Percentiles rank a stretch among this genome's conserved stretches.
phyloP scores from a whole-genome alignment of 176 grass and related monocot genomes.

The Phoenix dactylifera region DNA sequence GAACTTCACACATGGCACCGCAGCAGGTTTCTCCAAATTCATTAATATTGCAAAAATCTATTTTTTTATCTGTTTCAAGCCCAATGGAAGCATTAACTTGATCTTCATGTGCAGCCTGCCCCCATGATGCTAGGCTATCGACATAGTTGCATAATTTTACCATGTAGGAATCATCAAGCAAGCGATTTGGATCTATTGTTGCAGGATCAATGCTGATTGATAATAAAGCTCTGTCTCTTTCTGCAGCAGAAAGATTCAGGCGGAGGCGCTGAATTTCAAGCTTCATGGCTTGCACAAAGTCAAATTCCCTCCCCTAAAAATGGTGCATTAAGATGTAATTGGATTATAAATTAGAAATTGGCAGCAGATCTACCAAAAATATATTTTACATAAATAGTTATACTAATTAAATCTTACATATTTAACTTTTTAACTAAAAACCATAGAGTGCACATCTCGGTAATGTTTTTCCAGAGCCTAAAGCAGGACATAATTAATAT shows the following conservation, averaged over 20 bases:
- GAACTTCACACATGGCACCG: constrained; percentile 64
- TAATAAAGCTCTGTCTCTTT: constrained; percentile 79
- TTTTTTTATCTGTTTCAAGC: constrained; percentile 36
- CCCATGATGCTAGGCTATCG: constrained; percentile 71
- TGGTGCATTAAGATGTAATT: neutral
- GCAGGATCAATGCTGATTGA: constrained; percentile 89
- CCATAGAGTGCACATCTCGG: too few species aligned
- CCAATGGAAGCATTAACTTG: constrained; percentile 70
- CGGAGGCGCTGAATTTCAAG: constrained; percentile 87
- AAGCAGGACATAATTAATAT: too few species aligned
- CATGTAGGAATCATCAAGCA: constrained; percentile 72
- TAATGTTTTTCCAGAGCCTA: too few species aligned
- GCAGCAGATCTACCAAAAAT: too few species aligned
- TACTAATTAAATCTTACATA: too few species aligned
- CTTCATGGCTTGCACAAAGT: constrained; percentile 77
- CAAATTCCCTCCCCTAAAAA: constrained; percentile 59
- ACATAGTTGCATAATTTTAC: constrained; percentile 60
- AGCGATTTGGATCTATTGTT: constrained; percentile 77
- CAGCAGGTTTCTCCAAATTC: constrained; percentile 65
- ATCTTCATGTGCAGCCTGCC: constrained; percentile 80
- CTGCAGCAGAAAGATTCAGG: constrained; percentile 72
- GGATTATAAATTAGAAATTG: too few species aligned
- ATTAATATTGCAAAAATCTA: constrained; percentile 96
- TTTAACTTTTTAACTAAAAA: too few species aligned
- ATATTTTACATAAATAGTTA: too few species aligned